phyloP scores from a whole-genome alignment of 1,139 yeast species.

The Scheffersomyces illinoinensis region DNA sequence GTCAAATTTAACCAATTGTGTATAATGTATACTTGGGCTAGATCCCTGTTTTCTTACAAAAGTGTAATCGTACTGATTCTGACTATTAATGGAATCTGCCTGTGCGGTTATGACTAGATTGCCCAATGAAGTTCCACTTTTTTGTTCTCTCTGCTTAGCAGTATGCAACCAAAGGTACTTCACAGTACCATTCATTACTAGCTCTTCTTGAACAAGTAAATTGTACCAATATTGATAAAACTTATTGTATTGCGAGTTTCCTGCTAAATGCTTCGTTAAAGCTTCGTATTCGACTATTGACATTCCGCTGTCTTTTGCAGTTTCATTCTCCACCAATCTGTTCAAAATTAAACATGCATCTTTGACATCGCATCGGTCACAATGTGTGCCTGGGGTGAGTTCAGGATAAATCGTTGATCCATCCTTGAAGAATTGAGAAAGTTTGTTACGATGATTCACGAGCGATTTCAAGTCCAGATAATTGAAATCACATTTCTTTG shows the following conservation, averaged over 20 bases:
- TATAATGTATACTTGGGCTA: slow-evolving; percentile 17
- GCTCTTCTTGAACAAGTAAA: slow-evolving; percentile 74
- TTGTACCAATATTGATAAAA: slow-evolving; percentile 76
- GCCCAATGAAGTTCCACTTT: slow-evolving; percentile 62
- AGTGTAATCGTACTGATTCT: slow-evolving; percentile 43
- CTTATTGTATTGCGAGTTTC: slow-evolving; percentile 35
- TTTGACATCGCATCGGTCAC: slow-evolving; percentile 68
- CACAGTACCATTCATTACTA: slow-evolving; percentile 50
- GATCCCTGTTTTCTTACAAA: slow-evolving; percentile 33
- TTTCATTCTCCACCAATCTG: slow-evolving; percentile 59
- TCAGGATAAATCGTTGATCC: slow-evolving; percentile 59
- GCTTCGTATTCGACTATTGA: slow-evolving; percentile 43
- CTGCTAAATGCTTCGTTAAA: slow-evolving; percentile 52
- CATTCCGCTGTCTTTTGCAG: slow-evolving; percentile 49
- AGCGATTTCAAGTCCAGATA: slow-evolving; percentile 59
- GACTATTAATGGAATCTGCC: slow-evolving; percentile 20
- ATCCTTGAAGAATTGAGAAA: slow-evolving; percentile 60
- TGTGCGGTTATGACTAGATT: slow-evolving; percentile 39
- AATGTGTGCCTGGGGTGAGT: slow-evolving; percentile 52
- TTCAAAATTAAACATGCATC: slow-evolving; percentile 71
- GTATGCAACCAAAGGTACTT: slow-evolving; percentile 71
- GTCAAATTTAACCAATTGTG: slow-evolving; percentile 53
- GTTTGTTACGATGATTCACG: slow-evolving; percentile 66
- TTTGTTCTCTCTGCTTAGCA: slow-evolving; percentile 59
- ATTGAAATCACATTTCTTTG: slow-evolving; percentile 57